Base-by-base conservation (phyloP, 306 rosid genomes). In the Quercus bicolor region DNA sequence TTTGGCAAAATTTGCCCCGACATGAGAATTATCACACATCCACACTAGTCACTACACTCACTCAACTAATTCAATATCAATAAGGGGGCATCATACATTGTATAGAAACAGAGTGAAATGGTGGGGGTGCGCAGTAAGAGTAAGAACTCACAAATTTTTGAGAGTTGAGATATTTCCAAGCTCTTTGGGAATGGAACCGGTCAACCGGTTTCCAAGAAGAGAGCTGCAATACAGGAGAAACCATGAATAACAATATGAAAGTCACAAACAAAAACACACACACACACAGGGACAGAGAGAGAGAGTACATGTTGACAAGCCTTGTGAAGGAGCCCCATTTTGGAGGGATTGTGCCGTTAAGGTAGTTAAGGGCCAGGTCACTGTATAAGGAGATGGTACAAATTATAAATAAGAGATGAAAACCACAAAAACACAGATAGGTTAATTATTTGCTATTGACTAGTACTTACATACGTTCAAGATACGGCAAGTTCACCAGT, bases 151-250 rank as follows among this genome's bases (percentile, higher is more conserved):
- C 97, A 94, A 90, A 56, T 81, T 87, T 77, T 66, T 45, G 26
- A 94, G 84, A 62, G 96, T 89, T 56, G 83, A 76, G 76, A 92
- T 89, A 71, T 86, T 88, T 80, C 76, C 97, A 1, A 91, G 48
- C 79, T 86, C 98, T 75, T 56, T 78, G 24, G 98, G 98, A 57
- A 94, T 85, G 48, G 89, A 20, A 75, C 98, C 97, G 0, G 94
- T 83, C 62, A 94, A n/a, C 40, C 88, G 87, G 68, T 94, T 94
- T 81, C 87, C 91, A 23, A 73, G 2, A 72, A 94, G 76, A 64
- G 97, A 82, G 66, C 98, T 94, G 78, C 72, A 80, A 51, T 5
- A 78, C 62, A 11, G 78, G 15, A 1, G 19, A 64, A n/a, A 3
- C 48, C 29, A 18, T n/a, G 40, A 21, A 12, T 18, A 31, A 54